Percentiles rank a stretch among this genome's conserved stretches.
These are phyloP conservation scores for Xylaria bambusicola DNA, from an alignment of 495 filamentous ascomycete species.

Conservation along the genomic window DNA sequence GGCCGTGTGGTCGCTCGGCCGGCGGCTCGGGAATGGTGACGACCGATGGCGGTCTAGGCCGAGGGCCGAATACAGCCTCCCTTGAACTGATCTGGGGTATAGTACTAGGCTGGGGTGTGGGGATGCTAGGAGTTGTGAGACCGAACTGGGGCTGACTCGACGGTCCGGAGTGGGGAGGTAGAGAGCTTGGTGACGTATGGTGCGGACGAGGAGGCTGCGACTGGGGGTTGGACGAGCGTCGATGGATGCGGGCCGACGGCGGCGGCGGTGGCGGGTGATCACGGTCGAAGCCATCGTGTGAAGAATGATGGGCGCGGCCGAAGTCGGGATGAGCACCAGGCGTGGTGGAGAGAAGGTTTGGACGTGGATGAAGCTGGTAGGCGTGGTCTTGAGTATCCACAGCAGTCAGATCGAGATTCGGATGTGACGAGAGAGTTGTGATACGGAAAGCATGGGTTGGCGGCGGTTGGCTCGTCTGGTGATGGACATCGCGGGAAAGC, in stretches of 20 bases:
- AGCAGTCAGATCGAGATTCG: constrained; percentile 37
- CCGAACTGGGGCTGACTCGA: constrained; percentile 42
- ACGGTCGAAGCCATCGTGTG: constrained; percentile 29
- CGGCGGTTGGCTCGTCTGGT: constrained; percentile 24
- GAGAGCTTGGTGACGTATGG: constrained; percentile 30
- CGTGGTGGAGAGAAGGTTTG: constrained; percentile 38
- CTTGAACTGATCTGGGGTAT: constrained; percentile 42
- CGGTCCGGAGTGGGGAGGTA: constrained; percentile 36
- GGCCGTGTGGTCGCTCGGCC: constrained; percentile 53
- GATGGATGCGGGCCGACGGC: constrained; percentile 24
- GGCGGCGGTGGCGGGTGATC: constrained; percentile 32
- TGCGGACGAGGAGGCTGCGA: constrained; percentile 39
- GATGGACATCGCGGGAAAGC: constrained; percentile 26
- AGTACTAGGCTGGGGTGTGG: constrained; percentile 38
- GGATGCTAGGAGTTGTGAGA: constrained; percentile 41
- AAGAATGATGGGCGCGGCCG: constrained; percentile 35
- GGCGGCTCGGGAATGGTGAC: constrained; percentile 25
- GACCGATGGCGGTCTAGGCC: constrained; percentile 18
- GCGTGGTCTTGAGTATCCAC: constrained; percentile 33
- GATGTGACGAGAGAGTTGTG: constrained; percentile 39
- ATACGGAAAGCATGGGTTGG: constrained; percentile 30
- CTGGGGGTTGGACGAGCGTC: constrained; percentile 29
- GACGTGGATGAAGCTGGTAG: constrained; percentile 41
- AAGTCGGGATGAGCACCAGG: constrained; percentile 42
- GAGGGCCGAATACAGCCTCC: constrained; percentile 28